Base-by-base conservation (phyloP, 116 monocot species). In the Zostera marina region DNA sequence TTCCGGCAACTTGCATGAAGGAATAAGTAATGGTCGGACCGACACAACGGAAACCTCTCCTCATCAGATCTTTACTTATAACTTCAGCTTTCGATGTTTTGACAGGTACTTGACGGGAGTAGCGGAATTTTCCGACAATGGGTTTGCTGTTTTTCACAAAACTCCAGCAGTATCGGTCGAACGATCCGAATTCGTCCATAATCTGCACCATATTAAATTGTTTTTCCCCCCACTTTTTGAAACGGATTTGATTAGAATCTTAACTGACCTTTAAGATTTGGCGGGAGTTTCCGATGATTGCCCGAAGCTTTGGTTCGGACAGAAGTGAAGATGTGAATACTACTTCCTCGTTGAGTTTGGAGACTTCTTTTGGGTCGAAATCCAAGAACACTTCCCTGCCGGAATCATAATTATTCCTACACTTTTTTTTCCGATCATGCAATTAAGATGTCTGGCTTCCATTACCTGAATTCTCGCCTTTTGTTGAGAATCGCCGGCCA, bases 301-400 rank as follows among this genome's bases (percentile, higher is more conserved):
- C 64, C 39, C 94, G 85, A 32, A 94, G 65, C 58, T 88, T 94
- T 42, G 79, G 62, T 73, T 82, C 94, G 55, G 94, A 82, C 44
- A 94, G 64, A 44, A 94, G 70, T 23, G 77, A 71, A 41, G 76
- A 68, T 70, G 78, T 56, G 44, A 85, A 55, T 74, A n/a, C 74
- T 88, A 59, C n/a, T n/a, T 88, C 88, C 49, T 88, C 81, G 60
- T 74, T 94, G 64, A 94, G 47, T 71, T 82, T 85, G 12, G 94
- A 84, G 59, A 94, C 82, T 38, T 57, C 54, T 11, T 61, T 44
- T 8, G 80, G 89, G 46, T 94, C 89, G 66, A 94, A 94, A 72
- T 80, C 85, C 84, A 79, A 73, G 67, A 94, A 94, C 51, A 80
- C 77, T 70, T 94, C 89, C 79, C 94, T 94, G 77, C 38, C 62